Conservation (phyloP, 805 yeast species). For the Lipomyces lipofer region DNA sequence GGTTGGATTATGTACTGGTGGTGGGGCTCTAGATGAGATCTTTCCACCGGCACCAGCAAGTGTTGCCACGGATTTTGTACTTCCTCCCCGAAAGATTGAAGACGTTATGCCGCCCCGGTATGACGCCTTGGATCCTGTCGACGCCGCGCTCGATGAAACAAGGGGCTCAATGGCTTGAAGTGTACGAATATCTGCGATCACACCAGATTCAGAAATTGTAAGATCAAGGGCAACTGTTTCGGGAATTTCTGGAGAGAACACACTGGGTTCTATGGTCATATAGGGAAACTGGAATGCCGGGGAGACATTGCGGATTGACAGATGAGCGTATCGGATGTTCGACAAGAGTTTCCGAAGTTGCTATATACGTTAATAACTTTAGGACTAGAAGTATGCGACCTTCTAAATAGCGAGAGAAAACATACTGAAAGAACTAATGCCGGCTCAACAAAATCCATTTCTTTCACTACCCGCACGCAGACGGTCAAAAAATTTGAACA, state of each 20-base stretch:
- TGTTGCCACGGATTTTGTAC: constrained; percentile 3
- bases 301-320: constrained; percentile 26
- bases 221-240: constrained; percentile 22
- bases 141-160: background rate
- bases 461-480: constrained; percentile 19
- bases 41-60: constrained; percentile 1
- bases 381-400: background rate
- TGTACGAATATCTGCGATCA: constrained; percentile 30
- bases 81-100: constrained; percentile 2
- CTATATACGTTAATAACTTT: background rate
- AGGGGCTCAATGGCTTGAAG: constrained; percentile 19
- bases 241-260: constrained; percentile 18
- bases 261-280: constrained; percentile 16
- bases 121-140: constrained; percentile 12
- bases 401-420: background rate
- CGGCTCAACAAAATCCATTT: constrained; percentile 31
- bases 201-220: constrained; percentile 27
- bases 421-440: constrained; percentile 26
- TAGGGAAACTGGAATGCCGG: constrained; percentile 30
- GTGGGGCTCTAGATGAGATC: background rate
- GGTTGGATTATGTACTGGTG: too few species aligned
- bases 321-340: constrained; percentile 28
- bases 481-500: constrained; percentile 24
- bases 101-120: constrained; percentile 1
- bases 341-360: constrained; percentile 27